These are phyloP conservation scores for Cladosporium sp. DNA, from an alignment of 2,329 filamentous ascomycete genomes.

Conservation along the genomic window DNA sequence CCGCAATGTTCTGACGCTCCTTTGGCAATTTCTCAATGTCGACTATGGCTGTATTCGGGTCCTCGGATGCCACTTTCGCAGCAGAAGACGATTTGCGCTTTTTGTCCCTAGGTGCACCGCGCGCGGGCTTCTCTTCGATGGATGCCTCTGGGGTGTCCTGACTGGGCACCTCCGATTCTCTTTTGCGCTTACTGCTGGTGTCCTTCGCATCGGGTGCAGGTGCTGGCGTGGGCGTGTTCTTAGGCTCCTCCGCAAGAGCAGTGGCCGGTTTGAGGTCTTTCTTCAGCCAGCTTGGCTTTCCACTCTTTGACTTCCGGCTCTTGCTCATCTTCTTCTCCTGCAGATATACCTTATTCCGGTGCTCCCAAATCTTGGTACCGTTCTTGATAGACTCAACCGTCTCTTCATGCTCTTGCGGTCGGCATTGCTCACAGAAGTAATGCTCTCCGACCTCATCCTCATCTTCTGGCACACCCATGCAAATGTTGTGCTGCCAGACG, in stretches of 20 bases:
- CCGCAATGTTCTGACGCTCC: constrained; percentile 65
- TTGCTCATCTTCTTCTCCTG: constrained; percentile 58
- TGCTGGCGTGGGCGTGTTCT: constrained; percentile 23
- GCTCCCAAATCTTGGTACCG: constrained; percentile 84
- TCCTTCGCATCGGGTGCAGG: constrained; percentile 14
- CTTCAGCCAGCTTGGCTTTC: constrained; percentile 30
- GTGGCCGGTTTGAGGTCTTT: constrained; percentile 21
- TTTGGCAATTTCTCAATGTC: constrained; percentile 53
- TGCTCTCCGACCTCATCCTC: constrained; percentile 67
- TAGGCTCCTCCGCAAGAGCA: constrained; percentile 32
- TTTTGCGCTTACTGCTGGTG: constrained; percentile 30
- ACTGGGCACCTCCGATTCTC: constrained; percentile 14
- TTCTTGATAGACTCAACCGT: constrained; percentile 72
- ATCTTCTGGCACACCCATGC: constrained; percentile 78
- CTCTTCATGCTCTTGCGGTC: constrained; percentile 75
- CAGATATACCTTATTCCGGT: constrained; percentile 34
- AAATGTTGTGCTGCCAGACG: constrained; percentile 97
- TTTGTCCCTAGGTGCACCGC: constrained; percentile 29
- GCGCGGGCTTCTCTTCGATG: constrained; percentile 18
- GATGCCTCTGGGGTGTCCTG: constrained; percentile 12
- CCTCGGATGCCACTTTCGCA: constrained; percentile 16
- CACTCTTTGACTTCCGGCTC: constrained; percentile 52
- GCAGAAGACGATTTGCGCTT: constrained; percentile 31
- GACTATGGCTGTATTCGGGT: constrained; percentile 31
- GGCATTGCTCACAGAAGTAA: constrained; percentile 91